Evolutionary conservation across 306 rosid genomes (phyloP), one percentile per base, ranked within the genome.

Genomic region (Ochetophila trinervis): DNA sequence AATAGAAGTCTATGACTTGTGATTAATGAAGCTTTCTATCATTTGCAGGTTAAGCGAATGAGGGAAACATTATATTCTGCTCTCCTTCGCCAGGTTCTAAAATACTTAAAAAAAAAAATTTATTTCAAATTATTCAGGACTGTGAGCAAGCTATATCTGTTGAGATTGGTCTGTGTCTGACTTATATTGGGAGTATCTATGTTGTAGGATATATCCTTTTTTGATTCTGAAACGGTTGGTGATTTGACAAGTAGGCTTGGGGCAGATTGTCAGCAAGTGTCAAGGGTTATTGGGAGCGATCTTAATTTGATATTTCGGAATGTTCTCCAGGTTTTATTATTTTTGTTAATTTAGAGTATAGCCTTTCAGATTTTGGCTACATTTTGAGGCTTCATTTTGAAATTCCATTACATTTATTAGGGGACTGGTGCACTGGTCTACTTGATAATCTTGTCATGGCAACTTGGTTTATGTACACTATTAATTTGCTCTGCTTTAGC

Each of bases 231-330:
- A 81, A 93, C 98, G 52, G 97, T 93, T 64, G 98, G 98, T 72
- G 91, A 86, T 81, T 82, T 93, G 85, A 93, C 97, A 64, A 93
- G 98, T 88, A 84, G 98, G 85, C 98, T 93, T 76, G 98, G 98
- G 62, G 97, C 97, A 30, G 98, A 93, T 81, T 93, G 98, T 63
- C 98, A 89, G 79, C 97, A 93, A 89, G 97, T 89, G 53, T 93
- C 98, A 60, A 82, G 94, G 49, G 98, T 93, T 71, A 93, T 89
- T 60, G 98, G 98, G 69, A 87, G 86, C 78, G 98, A 93, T 86
- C 97, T 93, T 76, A 89, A 93, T 79, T 18, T 93, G 81, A 93
- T 93, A 81, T 34, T 93, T 65, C 97, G 97, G 78, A 89, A 93
- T 58, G 53, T 70, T 68, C 87, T 93, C 78, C 96, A 89, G 98